Conservation (phyloP, 768 basidiomycete genomes). For the Pisolithus albus region DNA sequence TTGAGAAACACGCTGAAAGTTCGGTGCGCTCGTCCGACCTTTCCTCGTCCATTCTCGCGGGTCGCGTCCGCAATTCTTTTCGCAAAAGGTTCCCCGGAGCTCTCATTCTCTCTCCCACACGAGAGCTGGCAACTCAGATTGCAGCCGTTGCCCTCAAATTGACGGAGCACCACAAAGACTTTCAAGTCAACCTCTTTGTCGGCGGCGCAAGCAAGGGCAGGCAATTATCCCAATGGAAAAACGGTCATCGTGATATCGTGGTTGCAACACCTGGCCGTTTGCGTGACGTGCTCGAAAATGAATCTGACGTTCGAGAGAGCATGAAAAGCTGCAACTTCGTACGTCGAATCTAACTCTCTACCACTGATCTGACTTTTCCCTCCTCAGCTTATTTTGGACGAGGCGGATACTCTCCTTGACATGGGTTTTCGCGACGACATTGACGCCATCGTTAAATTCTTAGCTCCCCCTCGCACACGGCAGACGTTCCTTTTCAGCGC, state of each 20-base stretch:
- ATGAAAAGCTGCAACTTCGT: constrained; percentile 55
- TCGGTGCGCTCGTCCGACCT: constrained; percentile 39
- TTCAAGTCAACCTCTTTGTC: constrained; percentile 68
- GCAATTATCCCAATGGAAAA: constrained; percentile 49
- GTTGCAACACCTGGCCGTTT: constrained; percentile 89
- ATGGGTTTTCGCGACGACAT: constrained; percentile 92
- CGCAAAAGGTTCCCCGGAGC: constrained; percentile 52
- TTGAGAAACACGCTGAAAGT: constrained; percentile 40
- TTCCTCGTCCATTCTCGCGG: constrained; percentile 24
- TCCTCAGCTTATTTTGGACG: constrained; percentile 79
- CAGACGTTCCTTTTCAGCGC: constrained; percentile 93
- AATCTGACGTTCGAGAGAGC: constrained; percentile 46
- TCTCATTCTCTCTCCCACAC: constrained; percentile 82
- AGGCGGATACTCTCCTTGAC: constrained; percentile 85
- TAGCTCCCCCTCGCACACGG: constrained; percentile 59
- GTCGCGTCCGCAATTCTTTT: constrained; percentile 30
- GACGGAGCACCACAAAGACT: constrained; percentile 49
- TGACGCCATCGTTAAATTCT: constrained; percentile 54
- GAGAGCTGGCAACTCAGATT: constrained; percentile 87
- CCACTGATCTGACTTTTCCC: constrained; percentile 5
- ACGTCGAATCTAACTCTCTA: constrained; percentile 19
- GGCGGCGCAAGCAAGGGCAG: constrained; percentile 63
- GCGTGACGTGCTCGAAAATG: constrained; percentile 60
- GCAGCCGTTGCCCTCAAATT: constrained; percentile 74
- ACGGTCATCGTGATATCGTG: constrained; percentile 74